Conservation (phyloP, 768 basidiomycete species). For the Cystobasidium onofrii region DNA sequence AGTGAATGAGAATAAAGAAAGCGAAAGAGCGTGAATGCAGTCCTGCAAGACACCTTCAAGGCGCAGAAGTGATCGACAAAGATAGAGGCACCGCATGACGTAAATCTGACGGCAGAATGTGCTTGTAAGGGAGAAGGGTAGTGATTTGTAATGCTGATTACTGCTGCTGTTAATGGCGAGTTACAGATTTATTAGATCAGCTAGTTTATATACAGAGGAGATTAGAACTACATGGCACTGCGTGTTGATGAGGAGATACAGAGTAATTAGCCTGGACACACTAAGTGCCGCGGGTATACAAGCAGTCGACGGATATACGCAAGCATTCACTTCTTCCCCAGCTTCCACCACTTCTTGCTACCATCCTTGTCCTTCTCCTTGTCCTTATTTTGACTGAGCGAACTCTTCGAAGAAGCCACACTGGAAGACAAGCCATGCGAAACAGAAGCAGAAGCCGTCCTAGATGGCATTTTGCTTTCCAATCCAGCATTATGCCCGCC, state of each 20-base stretch:
- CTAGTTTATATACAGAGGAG: too few relatives aligned
- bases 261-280: too few relatives aligned
- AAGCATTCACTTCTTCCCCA: slow-evolving; percentile 28
- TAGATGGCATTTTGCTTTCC: background rate
- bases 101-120: background rate
- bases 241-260: too few relatives aligned
- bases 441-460: background rate
- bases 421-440: background rate
- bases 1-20: too few relatives aligned
- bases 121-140: background rate
- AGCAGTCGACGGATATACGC: too few relatives aligned
- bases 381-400: background rate
- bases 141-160: background rate
- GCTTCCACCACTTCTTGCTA: slow-evolving; percentile 30
- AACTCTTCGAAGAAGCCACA: background rate
- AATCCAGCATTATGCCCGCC: background rate
- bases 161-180: background rate
- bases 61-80: background rate
- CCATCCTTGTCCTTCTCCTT: slow-evolving; percentile 32
- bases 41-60: too few relatives aligned
- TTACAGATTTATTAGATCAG: too few relatives aligned
- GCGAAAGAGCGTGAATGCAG: too few relatives aligned
- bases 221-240: too few relatives aligned
- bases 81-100: background rate
- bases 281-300: too few relatives aligned